Conservation (phyloP, 2,329 filamentous ascomycete genomes). For the Xylaria sp. region DNA sequence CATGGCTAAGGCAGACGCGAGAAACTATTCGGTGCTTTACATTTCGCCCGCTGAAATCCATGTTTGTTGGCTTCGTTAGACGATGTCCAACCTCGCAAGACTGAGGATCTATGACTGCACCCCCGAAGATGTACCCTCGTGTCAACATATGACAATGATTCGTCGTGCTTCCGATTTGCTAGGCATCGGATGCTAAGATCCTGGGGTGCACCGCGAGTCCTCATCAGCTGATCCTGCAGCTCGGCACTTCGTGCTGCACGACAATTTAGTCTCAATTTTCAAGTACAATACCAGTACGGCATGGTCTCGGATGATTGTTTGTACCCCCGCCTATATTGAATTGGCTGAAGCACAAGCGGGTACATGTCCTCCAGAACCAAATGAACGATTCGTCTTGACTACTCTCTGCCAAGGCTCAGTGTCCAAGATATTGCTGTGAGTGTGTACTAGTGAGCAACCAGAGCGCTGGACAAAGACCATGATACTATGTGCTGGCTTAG, state of each 20-base stretch:
- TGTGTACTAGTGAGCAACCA: not conserved
- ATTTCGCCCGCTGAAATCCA: conserved; percentile 21
- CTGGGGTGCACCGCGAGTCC: conserved; percentile 35
- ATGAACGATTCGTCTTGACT: conserved; percentile 12
- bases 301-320: conserved; percentile 32
- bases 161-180: conserved; percentile 27
- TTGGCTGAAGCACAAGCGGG: conserved; percentile 16
- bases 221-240: conserved; percentile 39
- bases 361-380: conserved; percentile 7
- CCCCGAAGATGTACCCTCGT: conserved; percentile 29
- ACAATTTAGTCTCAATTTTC: conserved; percentile 33
- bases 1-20: conserved; percentile 21
- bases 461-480: not conserved
- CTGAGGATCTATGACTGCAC: conserved; percentile 14
- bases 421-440: conserved; percentile 10
- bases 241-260: conserved; percentile 37
- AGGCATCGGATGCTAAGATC: conserved; percentile 28
- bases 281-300: conserved; percentile 22
- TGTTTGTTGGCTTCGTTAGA: conserved; percentile 10
- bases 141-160: conserved; percentile 28
- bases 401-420: conserved; percentile 13
- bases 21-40: conserved; percentile 21
- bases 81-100: conserved; percentile 21
- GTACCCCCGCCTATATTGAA: conserved; percentile 20
- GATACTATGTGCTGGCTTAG: conserved; percentile 9